Percentiles rank a stretch among this genome's conserved stretches.
phyloP scores from a whole-genome alignment of 1,139 yeast genomes.

The Spathaspora sp. region DNA sequence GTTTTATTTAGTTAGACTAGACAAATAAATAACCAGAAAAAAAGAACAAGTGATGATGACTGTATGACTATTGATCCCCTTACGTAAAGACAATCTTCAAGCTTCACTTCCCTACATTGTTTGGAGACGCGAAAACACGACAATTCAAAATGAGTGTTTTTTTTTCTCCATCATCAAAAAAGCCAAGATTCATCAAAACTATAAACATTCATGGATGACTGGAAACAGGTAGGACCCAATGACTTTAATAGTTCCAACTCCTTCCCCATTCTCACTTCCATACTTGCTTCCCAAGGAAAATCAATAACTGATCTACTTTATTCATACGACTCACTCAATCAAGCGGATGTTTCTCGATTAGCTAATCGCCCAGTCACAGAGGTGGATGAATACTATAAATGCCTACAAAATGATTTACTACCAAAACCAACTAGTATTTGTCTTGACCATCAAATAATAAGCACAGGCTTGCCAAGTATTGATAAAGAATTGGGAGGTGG shows the following conservation, averaged over 20 bases:
- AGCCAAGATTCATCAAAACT: not conserved
- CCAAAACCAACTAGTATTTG: conserved; percentile 11
- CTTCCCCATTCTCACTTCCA: conserved; percentile 17
- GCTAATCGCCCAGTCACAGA: conserved; percentile 51
- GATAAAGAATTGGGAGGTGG: conserved; percentile 71
- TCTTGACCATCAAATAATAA: conserved; percentile 23
- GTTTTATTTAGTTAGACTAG: not conserved
- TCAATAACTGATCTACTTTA: conserved; percentile 25
- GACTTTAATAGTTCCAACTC: conserved; percentile 14
- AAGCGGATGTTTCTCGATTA: conserved; percentile 35
- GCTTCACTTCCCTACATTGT: no score
- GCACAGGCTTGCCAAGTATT: conserved; percentile 60
- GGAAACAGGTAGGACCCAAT: conserved; percentile 22
- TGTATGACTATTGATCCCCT: no score
- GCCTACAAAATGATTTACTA: conserved; percentile 8
- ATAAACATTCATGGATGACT: conserved; percentile 23
- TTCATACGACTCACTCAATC: conserved; percentile 13
- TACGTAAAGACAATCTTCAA: no score
- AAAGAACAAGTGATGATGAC: no score
- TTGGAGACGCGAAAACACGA: not conserved
- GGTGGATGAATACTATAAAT: conserved; percentile 34
- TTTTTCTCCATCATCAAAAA: not conserved
- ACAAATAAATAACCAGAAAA: no score
- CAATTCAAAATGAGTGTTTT: not conserved
- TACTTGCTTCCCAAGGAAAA: conserved; percentile 21